Percentiles rank a stretch among this genome's conserved stretches.
phyloP scores from a whole-genome alignment of 73 alveolate species.

The Paramecium biaurelia region DNA sequence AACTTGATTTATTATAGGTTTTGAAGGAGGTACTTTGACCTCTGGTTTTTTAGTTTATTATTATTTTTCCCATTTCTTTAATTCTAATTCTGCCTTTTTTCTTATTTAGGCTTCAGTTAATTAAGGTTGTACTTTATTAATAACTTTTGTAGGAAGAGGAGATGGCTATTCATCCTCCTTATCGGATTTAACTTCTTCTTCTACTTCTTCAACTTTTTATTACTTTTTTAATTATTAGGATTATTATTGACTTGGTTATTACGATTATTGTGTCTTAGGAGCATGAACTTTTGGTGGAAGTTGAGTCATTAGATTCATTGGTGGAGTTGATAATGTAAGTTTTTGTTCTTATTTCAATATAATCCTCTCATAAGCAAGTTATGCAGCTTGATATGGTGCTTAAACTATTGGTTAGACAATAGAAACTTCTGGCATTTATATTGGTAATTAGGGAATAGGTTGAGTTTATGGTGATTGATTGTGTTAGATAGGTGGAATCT shows the following conservation, averaged over 20 bases:
- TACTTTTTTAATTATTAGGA: background rate
- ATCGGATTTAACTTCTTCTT: background rate
- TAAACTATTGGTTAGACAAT: conserved; percentile 7
- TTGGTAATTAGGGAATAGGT: background rate
- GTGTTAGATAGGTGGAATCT: background rate
- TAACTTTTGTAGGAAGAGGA: background rate
- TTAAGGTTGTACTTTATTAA: background rate
- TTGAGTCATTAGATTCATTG: background rate
- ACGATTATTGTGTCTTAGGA: background rate
- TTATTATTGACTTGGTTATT: background rate
- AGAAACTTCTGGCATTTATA: background rate
- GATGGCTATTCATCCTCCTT: background rate
- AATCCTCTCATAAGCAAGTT: conserved; percentile 20
- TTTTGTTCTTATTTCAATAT: background rate
- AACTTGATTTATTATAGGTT: background rate
- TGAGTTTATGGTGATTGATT: background rate
- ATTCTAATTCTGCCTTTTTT: background rate
- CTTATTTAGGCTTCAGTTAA: conserved; percentile 31
- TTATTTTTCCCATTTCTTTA: conserved; percentile 33
- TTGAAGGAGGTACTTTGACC: background rate
- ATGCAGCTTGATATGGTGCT: conserved; percentile 35
- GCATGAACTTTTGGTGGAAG: background rate
- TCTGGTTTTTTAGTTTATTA: background rate
- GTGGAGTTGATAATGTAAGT: background rate
- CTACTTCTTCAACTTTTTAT: background rate